phyloP scores from a whole-genome alignment of 2,329 filamentous ascomycete genomes.

The Metarhizium robertsii region DNA sequence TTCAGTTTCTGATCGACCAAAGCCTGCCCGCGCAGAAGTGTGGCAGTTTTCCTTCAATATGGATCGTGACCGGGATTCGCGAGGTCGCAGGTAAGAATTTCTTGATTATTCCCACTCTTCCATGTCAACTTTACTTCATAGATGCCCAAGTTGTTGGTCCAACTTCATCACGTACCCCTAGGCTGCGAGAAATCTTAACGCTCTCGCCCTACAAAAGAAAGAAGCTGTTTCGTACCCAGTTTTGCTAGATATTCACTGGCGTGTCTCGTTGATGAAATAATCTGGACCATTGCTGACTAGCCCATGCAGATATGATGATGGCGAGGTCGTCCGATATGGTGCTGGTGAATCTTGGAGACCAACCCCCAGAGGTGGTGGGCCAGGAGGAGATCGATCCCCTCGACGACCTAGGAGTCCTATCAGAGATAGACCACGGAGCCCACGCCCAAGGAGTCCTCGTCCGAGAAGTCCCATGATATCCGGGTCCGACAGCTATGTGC shows the following conservation, averaged over 20 bases:
- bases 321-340: conserved; percentile 52
- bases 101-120: conserved; percentile 4
- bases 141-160: not conserved
- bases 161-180: not conserved
- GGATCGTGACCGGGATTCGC: conserved; percentile 27
- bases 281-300: conserved; percentile 6
- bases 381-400: conserved; percentile 32
- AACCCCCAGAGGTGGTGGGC: conserved; percentile 33
- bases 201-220: not conserved
- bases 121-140: not conserved
- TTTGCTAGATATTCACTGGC: not conserved
- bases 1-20: not conserved
- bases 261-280: not conserved
- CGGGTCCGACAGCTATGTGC: conserved; percentile 36
- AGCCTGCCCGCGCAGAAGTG: not conserved
- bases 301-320: conserved; percentile 44
- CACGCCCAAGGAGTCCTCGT: conserved; percentile 29
- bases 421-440: conserved; percentile 20
- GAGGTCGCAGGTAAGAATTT: conserved; percentile 23
- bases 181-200: not conserved
- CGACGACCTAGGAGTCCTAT: conserved; percentile 23
- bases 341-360: conserved; percentile 53
- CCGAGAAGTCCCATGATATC: conserved; percentile 29
- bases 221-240: not conserved
- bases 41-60: conserved; percentile 11